Evolutionary conservation across 495 filamentous ascomycete species (phyloP).

Genomic region (Penicillium cosmopolitanum): DNA sequence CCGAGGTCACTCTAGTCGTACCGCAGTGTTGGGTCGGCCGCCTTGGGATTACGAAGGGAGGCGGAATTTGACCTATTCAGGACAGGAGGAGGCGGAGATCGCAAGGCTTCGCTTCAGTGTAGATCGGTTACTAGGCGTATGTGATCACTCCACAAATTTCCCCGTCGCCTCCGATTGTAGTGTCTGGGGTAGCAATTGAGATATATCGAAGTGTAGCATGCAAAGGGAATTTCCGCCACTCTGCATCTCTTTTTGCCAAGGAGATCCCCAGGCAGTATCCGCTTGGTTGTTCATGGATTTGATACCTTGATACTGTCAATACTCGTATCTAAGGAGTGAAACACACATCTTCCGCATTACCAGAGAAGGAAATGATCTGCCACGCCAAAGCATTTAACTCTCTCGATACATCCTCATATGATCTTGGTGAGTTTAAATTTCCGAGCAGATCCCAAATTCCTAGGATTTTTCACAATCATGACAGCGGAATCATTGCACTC

Average conservation of each 20-base stretch:
- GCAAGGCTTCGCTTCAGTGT: too few relatives aligned
- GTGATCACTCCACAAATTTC: neutral
- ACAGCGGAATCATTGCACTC: neutral
- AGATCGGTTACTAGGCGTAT: too few relatives aligned
- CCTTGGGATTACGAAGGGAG: neutral
- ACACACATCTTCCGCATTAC: neutral
- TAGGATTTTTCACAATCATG: constrained; percentile 12
- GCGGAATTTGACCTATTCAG: constrained; percentile 10
- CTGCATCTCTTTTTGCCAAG: constrained; percentile 14
- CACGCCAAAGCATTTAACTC: neutral
- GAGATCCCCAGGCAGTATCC: constrained; percentile 11
- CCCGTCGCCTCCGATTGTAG: neutral
- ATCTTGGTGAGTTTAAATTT: neutral
- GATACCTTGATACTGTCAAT: neutral
- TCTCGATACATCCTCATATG: neutral
- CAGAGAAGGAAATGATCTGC: neutral
- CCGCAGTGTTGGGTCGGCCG: neutral
- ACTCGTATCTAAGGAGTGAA: neutral
- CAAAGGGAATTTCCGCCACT: neutral
- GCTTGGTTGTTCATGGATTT: neutral
- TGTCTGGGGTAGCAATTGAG: neutral
- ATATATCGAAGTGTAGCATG: neutral
- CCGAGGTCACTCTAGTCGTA: neutral
- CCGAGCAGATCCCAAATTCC: neutral
- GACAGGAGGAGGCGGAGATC: constrained; percentile 17